Evolutionary conservation across 208 protist species (phyloP), one percentile per base, ranked within the genome.

Genomic region (Leishmania gerbilli): DNA sequence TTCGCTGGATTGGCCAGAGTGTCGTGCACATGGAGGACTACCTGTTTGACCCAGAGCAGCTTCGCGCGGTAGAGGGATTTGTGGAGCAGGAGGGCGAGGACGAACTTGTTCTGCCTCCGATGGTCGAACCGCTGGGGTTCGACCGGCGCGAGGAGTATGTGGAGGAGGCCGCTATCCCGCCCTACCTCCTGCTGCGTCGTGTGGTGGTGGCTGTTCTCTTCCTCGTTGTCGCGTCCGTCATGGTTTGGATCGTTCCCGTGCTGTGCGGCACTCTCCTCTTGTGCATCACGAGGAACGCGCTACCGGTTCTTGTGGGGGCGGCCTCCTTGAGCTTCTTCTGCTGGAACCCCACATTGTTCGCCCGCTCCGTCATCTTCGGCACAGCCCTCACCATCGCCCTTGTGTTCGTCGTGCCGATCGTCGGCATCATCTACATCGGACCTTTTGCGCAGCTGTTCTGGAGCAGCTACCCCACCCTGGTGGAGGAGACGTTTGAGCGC

Each of bases 1-100:
- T 82, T 8, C 79, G 78, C 58, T 94, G 84, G 76, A 49, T 94
- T 24, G 87, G 84, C 11, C 62, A 82, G 11, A n/a, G 79, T 69
- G 74, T 93, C 42, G 79, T 93, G 49, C 71, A 79, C 45, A 82
- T 96, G 84, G 93, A 93, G 75, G 77, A 81, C 31, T 96, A 91
- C 83, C 84, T 96, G 47, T 95, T 96, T 76, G 90, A 94, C 64
- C 58, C 55, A 49, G 88, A 92, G 24, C 87, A 87, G 42, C n/a
- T 47, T 3, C 79, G 72, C 47, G 78, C 79, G 17, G 79, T 92
- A 47, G 87, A 93, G 71, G 62, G 69, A 3, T 91, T 90, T 79
- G 71, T 95, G 53, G 65, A 67, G 19, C 49, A 76, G 5, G 79
- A 89, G 34, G 81, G 77, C 1, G 81, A 86, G 60, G 84, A 85